Conservation (phyloP, 768 basidiomycete species). For the Lyophyllum decastes region DNA sequence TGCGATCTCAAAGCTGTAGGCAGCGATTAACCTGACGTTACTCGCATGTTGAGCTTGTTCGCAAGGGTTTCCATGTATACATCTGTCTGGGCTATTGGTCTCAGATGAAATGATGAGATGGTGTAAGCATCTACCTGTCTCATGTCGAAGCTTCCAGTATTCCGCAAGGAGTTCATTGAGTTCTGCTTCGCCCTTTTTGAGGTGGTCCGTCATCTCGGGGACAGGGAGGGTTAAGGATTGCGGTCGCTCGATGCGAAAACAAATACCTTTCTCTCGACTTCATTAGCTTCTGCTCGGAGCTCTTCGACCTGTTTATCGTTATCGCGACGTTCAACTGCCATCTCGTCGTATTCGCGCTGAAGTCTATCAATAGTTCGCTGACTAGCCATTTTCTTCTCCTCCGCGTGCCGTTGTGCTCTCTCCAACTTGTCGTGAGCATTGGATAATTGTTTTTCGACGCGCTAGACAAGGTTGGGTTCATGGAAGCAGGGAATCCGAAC, state of each 20-base stretch:
- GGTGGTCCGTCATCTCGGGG: constrained; percentile 71
- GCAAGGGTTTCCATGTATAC: constrained; percentile 87
- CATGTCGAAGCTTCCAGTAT: constrained; percentile 80
- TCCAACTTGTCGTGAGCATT: constrained; percentile 86
- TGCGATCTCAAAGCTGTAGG: background rate
- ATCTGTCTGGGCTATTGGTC: constrained; percentile 41
- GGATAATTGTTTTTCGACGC: constrained; percentile 74
- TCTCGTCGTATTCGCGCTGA: constrained; percentile 77
- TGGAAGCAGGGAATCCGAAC: too few relatives aligned
- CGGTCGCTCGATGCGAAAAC: background rate
- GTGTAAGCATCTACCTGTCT: constrained; percentile 54
- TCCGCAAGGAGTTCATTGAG: constrained; percentile 80
- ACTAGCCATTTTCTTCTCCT: constrained; percentile 76
- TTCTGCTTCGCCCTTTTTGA: constrained; percentile 73
- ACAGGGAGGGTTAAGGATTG: background rate
- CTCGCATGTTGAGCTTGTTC: constrained; percentile 72
- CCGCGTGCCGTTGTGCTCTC: constrained; percentile 74
- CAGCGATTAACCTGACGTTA: constrained; percentile 16
- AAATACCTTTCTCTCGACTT: constrained; percentile 64
- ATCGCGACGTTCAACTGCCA: constrained; percentile 73
- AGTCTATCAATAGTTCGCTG: constrained; percentile 75
- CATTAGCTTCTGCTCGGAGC: constrained; percentile 67
- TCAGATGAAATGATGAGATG: background rate
- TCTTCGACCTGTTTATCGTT: constrained; percentile 82
- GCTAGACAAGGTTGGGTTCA: too few relatives aligned